Base-by-base conservation (phyloP, 495 filamentous ascomycete species). In the Podospora anserina region DNA sequence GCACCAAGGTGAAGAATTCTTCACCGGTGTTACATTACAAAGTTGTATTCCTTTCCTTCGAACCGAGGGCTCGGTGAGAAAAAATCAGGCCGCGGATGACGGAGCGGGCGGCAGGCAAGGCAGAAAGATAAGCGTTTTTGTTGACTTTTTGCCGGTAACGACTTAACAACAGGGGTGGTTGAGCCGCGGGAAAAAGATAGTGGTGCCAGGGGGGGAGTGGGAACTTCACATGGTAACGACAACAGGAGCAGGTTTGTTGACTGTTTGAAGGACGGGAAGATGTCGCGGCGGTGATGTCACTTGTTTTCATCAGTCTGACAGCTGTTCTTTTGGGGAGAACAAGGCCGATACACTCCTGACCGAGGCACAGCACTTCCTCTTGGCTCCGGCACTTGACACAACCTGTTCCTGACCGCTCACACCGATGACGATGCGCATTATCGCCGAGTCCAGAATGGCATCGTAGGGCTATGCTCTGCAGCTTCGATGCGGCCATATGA, bases 41-140 rank as follows among this genome's bases (percentile, higher is more conserved):
- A 58, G 55, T 58, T 26, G 55, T 26, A 58, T 26, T 20, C 54
- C 5, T 2, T 57, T 18, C 54, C 18, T 23, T 58, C 55, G 55
- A 58, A 58, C 55, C 55, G 55, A 58, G 55, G 55, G 55, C 55
- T 58, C 55, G 18, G 2, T 58, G 55, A 49, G 39, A 49, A 49
- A 49, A 49, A 49, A 16, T 49, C 39, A 11, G 7, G 39, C 39
- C 39, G 39, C 15, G 5, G 39, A 6, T 13, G 9, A 49, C 39
- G 39, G 39, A 9, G 39, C 39, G 39, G 39, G 13, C 39, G 39
- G 39, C 39, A 49, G 39, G 15, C 9, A 49, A 49, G 39, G 39
- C 39, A 49, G 39, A 49, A 16, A 16, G 39, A 49, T 13, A 49
- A 49, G 13, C 39, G 39, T 49, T 49, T 49, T 6, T 32, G 39